Evolutionary conservation across 805 yeast genomes (phyloP).

Genomic region (Metschnikowia lunata): DNA sequence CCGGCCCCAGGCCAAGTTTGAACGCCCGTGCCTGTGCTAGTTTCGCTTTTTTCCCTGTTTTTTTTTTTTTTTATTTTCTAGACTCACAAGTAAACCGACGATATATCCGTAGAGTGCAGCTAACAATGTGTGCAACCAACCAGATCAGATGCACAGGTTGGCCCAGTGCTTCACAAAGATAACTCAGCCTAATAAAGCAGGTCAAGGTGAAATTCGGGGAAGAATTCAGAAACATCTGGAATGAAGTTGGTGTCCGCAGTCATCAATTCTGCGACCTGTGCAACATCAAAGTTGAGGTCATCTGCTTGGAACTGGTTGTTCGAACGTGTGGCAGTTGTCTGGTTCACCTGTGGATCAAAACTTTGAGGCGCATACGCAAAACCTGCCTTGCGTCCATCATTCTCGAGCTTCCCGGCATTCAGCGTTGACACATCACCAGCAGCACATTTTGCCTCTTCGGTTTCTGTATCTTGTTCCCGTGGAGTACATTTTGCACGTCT

Average conservation of each 20-base stretch:
- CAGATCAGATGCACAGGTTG: no score
- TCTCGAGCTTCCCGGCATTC: neutral
- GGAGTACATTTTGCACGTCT: no score
- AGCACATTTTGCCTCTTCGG: neutral
- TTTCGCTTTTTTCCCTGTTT: no score
- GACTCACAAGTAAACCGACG: no score
- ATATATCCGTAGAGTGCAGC: no score
- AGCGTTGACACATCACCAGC: neutral
- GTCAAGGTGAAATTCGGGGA: neutral
- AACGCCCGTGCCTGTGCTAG: no score
- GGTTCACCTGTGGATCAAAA: neutral
- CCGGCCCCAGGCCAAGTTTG: no score
- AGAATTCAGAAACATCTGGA: conserved; percentile 14
- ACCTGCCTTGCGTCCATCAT: neutral
- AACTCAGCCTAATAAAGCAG: neutral
- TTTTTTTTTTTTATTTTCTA: no score
- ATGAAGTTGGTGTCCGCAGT: conserved; percentile 13
- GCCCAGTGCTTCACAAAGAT: no score
- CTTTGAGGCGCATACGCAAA: neutral
- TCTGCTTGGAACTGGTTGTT: neutral
- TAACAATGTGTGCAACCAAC: no score
- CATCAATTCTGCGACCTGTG: conserved; percentile 17
- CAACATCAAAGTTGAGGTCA: conserved; percentile 15
- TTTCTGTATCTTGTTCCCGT: neutral
- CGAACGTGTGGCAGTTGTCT: neutral